A percentile compares a stretch with the other conserved stretches of the same genome.
phyloP scores from a whole-genome alignment of 306 rosid species.

The Cercis canadensis region DNA sequence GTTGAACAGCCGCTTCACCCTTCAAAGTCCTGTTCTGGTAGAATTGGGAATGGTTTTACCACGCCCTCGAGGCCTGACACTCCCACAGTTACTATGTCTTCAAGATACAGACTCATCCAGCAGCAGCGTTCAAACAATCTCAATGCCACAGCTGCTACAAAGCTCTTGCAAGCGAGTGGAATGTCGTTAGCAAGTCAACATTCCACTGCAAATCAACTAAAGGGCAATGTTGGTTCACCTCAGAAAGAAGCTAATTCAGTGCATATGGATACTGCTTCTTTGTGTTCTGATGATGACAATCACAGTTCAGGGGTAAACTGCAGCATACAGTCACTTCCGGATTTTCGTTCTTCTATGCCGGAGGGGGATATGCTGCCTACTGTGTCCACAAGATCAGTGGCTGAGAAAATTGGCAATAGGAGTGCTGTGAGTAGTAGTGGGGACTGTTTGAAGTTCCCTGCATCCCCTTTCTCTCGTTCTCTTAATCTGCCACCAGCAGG shows the following conservation, averaged over 20 bases:
- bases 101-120: conserved; percentile 57
- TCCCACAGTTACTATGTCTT: conserved; percentile 53
- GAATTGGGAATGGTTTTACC: conserved; percentile 42
- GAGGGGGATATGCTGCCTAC: conserved; percentile 57
- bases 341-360: conserved; percentile 55
- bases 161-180: conserved; percentile 65
- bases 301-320: conserved; percentile 39
- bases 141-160: conserved; percentile 61
- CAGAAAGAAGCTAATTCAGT: conserved; percentile 27
- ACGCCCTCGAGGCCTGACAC: conserved; percentile 72
- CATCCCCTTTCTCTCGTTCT: conserved; percentile 60
- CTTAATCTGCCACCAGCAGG: conserved; percentile 47
- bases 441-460: conserved; percentile 47
- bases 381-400: conserved; percentile 49
- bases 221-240: conserved; percentile 35
- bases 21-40: conserved; percentile 52
- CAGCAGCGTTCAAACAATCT: conserved; percentile 45
- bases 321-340: conserved; percentile 66
- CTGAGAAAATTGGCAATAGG: conserved; percentile 49
- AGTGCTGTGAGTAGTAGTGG: conserved; percentile 25
- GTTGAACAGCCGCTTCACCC: conserved; percentile 43
- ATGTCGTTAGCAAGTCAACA: conserved; percentile 45
- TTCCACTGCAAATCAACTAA: conserved; percentile 22
- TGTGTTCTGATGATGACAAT: conserved; percentile 38
- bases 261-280: conserved; percentile 19